Conservation (phyloP, 2,329 filamentous ascomycete genomes). For the Massarina eburnea region DNA sequence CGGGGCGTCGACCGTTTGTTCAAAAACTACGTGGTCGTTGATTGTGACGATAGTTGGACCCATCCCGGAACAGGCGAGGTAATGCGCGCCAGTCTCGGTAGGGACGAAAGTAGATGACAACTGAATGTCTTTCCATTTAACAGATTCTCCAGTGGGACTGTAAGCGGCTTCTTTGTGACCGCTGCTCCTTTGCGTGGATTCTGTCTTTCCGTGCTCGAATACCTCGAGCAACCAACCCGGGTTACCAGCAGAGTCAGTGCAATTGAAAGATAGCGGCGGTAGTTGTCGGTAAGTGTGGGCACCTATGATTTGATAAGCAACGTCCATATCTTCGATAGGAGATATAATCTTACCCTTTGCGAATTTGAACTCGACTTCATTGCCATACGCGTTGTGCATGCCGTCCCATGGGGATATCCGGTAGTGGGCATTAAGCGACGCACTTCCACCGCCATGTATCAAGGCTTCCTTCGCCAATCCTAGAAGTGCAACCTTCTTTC, state of each 20-base stretch:
- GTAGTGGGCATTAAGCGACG: conserved; percentile 29
- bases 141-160: conserved; percentile 24
- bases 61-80: conserved; percentile 37
- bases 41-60: conserved; percentile 34
- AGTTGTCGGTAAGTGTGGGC: conserved; percentile 39
- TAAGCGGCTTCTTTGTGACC: conserved; percentile 29
- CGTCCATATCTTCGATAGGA: neutral
- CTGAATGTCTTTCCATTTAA: conserved; percentile 27
- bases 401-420: conserved; percentile 30
- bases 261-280: conserved; percentile 28
- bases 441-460: conserved; percentile 40
- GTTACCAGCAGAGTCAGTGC: conserved; percentile 28
- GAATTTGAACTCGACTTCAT: conserved; percentile 34
- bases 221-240: conserved; percentile 36
- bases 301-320: conserved; percentile 11
- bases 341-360: conserved; percentile 20
- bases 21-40: conserved; percentile 29
- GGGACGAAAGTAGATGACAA: conserved; percentile 29
- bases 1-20: conserved; percentile 52
- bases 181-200: conserved; percentile 24
- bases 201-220: conserved; percentile 26
- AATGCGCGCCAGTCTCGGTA: conserved; percentile 29
- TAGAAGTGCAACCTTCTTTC: conserved; percentile 68
- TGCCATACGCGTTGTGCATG: conserved; percentile 26
- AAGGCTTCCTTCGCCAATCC: conserved; percentile 61